Evolutionary conservation across 768 basidiomycete species (phyloP).

Genomic region (Suillus decipiens): DNA sequence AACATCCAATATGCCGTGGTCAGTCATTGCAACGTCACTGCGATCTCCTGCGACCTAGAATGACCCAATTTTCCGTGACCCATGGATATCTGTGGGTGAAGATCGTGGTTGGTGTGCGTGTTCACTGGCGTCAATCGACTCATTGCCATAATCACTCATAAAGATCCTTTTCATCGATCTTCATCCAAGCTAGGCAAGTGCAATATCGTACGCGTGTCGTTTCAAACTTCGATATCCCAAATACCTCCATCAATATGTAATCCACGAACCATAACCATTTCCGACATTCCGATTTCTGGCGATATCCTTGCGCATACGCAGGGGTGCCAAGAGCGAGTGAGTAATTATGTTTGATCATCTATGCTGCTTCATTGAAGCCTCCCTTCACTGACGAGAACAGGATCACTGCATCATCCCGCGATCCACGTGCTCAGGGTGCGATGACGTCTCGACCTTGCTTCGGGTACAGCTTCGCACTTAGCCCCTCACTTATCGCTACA

Average conservation of each 20-base stretch:
- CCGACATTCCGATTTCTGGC: constrained; percentile 5
- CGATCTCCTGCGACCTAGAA: background rate
- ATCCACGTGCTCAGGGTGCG: constrained; percentile 2
- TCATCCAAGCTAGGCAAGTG: background rate
- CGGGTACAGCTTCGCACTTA: background rate
- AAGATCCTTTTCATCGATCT: background rate
- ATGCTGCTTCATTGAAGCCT: background rate
- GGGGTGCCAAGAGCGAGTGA: background rate
- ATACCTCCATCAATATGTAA: background rate
- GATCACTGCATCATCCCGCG: background rate
- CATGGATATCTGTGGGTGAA: background rate
- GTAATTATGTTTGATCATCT: background rate
- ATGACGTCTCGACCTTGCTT: background rate
- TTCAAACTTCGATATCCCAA: background rate
- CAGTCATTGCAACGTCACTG: background rate
- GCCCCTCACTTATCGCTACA: constrained; percentile 6
- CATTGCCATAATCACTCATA: background rate
- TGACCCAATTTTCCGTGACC: background rate
- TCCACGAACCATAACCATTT: constrained; percentile 2
- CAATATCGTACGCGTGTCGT: background rate
- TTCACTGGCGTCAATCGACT: background rate
- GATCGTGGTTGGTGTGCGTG: background rate
- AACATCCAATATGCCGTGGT: background rate
- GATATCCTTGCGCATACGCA: background rate
- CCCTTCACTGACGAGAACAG: background rate